Evolutionary conservation across 164 flowering plant genomes (phyloP), one percentile per base, ranked within the genome.

Genomic region (Cinnamomum chago): DNA sequence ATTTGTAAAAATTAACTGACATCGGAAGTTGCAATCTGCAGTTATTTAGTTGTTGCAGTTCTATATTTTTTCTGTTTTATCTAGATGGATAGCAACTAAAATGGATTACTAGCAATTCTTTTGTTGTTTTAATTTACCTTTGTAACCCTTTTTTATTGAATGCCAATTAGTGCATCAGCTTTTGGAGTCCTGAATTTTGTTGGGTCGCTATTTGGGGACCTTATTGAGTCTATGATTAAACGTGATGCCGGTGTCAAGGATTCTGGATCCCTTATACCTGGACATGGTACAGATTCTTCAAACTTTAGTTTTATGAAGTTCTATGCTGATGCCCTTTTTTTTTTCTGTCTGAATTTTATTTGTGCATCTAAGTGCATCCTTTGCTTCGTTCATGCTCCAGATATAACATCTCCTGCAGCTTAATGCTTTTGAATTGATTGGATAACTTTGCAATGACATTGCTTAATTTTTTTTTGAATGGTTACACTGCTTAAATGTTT

Each of bases 181-280:
- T 92, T 91, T 82, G 97, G 98, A 60, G 73, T 90, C 76, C 85
- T 94, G 73, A 92, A 85, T 80, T 94, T 92, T 79, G 72, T 91
- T 68, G 99, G 99, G 30, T 94, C 99, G 62, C 86, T 94, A 51
- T 94, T 96, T 81, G 98, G 99, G 65, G 97, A 96, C 81, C 97
- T 94, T 22, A 85, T 88, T 17, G 98, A 96, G 76, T 96, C 98
- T 28, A 89, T 94, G 94, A 96, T 96, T 81, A 96, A 96, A 77
- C 94, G 97, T 74, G 98, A 96, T 84, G 99, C 98, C 23, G 99
- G 98, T 72, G 99, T 96, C 52, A 94, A 94, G 82, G 99, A 96
- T 75, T 96, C 97, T 65, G 98, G 98, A 3, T 86, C 97, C 15
- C 93, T 96, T 68, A 94, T 96, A 30, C 97, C 99, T 72, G 97